Base-by-base conservation (phyloP, 169 alveolate genomes). In the Plasmodium billcollinsi region DNA sequence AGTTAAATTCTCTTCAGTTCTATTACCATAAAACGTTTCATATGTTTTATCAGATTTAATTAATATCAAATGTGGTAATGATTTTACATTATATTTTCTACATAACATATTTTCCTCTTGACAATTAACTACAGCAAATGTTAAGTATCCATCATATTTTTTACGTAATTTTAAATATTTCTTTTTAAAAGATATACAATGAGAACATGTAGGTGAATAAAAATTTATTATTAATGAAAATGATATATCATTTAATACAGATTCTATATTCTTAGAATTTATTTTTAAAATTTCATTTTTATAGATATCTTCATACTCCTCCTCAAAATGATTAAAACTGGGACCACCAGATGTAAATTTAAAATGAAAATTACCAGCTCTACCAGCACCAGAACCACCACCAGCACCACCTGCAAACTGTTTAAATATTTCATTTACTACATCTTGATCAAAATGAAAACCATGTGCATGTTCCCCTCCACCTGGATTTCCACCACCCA, bases 351-450 rank as follows among this genome's bases (percentile, higher is more conserved):
- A 73, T 29, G 73, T 90, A 56, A 92, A 89, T 21, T 88, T 93
- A 49, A 80, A 67, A 67, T 71, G 88, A 49, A 56, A 56, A 50
- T 83, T 92, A 1, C 85, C 93, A 26, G 61, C 89, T 67, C 89
- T 71, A 45, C 88, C 90, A 39, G 24, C 85, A 58, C 88, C 90
- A 43, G 29, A 75, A 65, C 73, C 67, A 20, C 62, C 89, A n/a
- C 73, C 83, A 14, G 83, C 9, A 56, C 76, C 92, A 59, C 94
- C 94, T 5, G 93, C 93, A 73, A 94, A 94, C 8, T 93, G 92
- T 29, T 94, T 93, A 89, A 95, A 95, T n/a, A 94, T 91, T 62
- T 94, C 97, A 66, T 94, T 96, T 14, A 95, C 94, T 43, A 92
- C 89, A 24, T 91, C 95, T 3, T 95, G 97, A 70, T 95, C 95